These are phyloP conservation scores for Arctium lappa DNA, from an alignment of 129 eudicot species.

Conservation along the genomic window DNA sequence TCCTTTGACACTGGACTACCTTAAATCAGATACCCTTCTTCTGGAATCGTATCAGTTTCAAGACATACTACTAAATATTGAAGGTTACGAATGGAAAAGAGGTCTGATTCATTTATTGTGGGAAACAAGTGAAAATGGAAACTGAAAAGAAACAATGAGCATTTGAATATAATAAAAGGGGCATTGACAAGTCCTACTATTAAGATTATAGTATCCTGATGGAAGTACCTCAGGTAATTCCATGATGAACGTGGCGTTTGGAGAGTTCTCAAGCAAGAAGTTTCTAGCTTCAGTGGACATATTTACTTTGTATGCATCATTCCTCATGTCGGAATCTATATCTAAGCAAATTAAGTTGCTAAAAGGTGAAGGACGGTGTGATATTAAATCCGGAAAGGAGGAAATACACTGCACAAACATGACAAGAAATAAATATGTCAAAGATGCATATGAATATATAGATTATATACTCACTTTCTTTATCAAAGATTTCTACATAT, in stretches of 20 bases:
- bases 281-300: conserved; percentile 10
- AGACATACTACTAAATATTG: background rate
- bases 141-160: background rate
- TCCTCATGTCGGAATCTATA: background rate
- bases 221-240: background rate
- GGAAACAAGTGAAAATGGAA: background rate
- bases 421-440: background rate
- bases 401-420: conserved; percentile 16
- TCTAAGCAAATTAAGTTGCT: background rate
- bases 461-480: background rate
- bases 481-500: no score
- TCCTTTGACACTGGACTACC: background rate
- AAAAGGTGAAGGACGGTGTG: conserved; percentile 11
- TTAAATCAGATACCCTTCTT: background rate
- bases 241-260: conserved; percentile 14
- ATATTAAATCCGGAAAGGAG: background rate
- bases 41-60: background rate
- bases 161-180: background rate
- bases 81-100: background rate
- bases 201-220: background rate
- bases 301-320: background rate
- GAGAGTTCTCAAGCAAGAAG: conserved; percentile 2
- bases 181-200: background rate
- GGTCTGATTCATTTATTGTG: background rate
- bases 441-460: background rate